Evolutionary conservation across 2,329 filamentous ascomycete genomes (phyloP).

Genomic region (Alternaria conjuncta): DNA sequence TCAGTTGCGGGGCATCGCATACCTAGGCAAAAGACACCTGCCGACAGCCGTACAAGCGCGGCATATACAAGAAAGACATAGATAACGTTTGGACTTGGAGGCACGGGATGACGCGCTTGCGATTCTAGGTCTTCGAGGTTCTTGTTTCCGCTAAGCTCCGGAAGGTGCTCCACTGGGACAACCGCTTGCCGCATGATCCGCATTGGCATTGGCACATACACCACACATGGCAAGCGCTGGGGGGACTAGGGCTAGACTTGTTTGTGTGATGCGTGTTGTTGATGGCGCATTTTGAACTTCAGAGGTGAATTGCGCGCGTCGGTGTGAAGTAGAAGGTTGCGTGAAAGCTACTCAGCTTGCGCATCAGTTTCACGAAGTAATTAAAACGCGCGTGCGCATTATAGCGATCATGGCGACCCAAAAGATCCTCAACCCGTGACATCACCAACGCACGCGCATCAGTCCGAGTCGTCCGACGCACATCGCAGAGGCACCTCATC

Average conservation of each 20-base stretch:
- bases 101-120: not conserved
- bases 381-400: not conserved
- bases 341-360: not conserved
- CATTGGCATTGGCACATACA: not conserved
- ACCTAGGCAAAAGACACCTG: not conserved
- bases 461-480: not conserved
- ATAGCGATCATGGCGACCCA: no score
- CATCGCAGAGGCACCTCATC: not conserved
- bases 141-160: slow-evolving; percentile 5
- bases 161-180: slow-evolving; percentile 2
- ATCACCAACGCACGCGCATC: not conserved
- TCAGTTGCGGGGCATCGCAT: not conserved
- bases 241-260: not conserved
- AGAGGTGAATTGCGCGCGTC: not conserved
- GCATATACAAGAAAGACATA: not conserved
- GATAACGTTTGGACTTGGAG: not conserved
- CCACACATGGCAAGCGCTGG: not conserved
- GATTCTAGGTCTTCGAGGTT: not conserved
- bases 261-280: not conserved
- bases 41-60: not conserved
- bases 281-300: not conserved
- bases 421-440: not conserved
- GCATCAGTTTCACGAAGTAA: not conserved
- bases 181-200: slow-evolving; percentile 13
- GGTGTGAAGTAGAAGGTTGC: not conserved